These are phyloP conservation scores for Fusarium aywerte DNA, from an alignment of 2,329 filamentous ascomycete species.

Conservation along the genomic window DNA sequence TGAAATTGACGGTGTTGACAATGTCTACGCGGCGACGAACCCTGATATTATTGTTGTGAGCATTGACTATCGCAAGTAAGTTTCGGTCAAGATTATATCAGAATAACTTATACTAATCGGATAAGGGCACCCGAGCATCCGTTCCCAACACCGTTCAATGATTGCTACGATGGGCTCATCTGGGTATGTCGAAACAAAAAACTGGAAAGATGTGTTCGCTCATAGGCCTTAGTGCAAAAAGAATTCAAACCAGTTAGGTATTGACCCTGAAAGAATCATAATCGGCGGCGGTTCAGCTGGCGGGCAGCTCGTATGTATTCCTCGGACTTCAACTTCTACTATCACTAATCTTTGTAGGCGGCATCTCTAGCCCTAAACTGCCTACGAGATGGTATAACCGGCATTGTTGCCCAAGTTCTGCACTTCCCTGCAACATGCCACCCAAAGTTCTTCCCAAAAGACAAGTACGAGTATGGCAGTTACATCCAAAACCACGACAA, in stretches of 20 bases:
- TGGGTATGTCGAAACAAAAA: conserved; percentile 21
- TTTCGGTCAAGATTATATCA: accelerated
- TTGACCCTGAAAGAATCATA: conserved; percentile 37
- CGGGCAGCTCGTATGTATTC: conserved; percentile 23
- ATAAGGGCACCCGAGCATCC: conserved; percentile 38
- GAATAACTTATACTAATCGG: background rate
- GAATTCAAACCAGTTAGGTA: conserved; percentile 25
- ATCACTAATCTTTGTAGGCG: conserved; percentile 10
- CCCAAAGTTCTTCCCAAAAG: conserved; percentile 37
- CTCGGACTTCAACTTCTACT: accelerated
- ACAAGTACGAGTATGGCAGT: conserved; percentile 42
- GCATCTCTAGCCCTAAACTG: conserved; percentile 30
- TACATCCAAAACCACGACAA: conserved; percentile 36
- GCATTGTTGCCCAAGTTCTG: conserved; percentile 38
- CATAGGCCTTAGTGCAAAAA: conserved; percentile 30
- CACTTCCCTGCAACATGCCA: conserved; percentile 40
- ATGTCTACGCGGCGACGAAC: conserved; percentile 33
- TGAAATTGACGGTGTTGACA: conserved; percentile 41
- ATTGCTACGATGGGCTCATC: conserved; percentile 39
- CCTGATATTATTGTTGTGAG: conserved; percentile 40
- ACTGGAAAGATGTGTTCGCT: background rate
- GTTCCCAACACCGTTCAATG: conserved; percentile 36
- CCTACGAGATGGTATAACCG: conserved; percentile 21
- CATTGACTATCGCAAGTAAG: conserved; percentile 39
- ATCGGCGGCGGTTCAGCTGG: conserved; percentile 40